phyloP scores from a whole-genome alignment of 768 basidiomycete species.

The Termitomyces sp. region DNA sequence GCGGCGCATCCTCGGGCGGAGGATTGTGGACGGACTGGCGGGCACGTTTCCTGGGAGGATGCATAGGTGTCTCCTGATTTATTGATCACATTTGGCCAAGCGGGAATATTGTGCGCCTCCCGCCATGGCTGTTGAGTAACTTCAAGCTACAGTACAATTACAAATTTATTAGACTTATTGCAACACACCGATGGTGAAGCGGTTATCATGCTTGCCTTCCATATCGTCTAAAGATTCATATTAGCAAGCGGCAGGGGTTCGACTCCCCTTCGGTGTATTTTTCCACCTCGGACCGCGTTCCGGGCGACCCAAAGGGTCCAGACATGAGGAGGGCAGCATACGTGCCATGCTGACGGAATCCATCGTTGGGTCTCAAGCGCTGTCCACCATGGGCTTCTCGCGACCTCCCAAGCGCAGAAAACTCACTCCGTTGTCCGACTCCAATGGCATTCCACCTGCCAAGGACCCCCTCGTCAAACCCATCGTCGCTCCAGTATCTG shows the following conservation, averaged over 20 bases:
- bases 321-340: constrained; percentile 11
- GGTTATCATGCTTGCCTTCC: constrained; percentile 94
- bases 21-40: background rate
- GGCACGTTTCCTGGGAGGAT: constrained; percentile 2
- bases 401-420: constrained; percentile 25
- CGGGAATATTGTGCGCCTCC: background rate
- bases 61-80: too few species aligned
- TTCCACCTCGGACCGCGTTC: background rate
- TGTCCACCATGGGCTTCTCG: constrained; percentile 9
- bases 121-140: too few species aligned
- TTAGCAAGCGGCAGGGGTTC: constrained; percentile 69
- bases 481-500: background rate
- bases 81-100: too few species aligned
- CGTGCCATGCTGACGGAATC: constrained; percentile 1
- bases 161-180: too few species aligned
- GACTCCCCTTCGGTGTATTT: constrained; percentile 64
- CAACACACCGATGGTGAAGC: constrained; percentile 65
- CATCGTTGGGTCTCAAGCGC: background rate
- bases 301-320: background rate
- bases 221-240: too few species aligned
- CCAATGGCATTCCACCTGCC: background rate
- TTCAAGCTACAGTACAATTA: too few species aligned
- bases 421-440: constrained; percentile 6
- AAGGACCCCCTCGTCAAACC: background rate
- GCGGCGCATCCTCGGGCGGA: background rate